These are phyloP conservation scores for Boletus reticulatus DNA, from an alignment of 768 basidiomycete species.

Conservation along the genomic window DNA sequence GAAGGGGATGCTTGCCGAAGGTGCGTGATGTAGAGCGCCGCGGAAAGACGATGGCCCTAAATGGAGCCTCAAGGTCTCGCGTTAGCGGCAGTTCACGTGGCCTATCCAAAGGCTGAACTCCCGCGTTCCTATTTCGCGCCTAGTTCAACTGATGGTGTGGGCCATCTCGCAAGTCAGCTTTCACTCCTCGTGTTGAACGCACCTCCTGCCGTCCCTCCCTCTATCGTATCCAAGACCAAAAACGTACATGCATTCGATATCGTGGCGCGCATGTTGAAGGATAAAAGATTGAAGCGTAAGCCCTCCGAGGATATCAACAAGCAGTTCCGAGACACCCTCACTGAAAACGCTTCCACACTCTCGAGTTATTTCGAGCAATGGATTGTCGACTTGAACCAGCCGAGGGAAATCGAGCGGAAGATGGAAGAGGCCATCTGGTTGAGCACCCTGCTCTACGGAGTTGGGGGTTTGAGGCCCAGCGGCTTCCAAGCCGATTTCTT, in stretches of 20 bases:
- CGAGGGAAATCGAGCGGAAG: constrained; percentile 46
- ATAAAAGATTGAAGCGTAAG: constrained; percentile 32
- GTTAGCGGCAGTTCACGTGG: constrained; percentile 22
- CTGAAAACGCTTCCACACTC: neutral
- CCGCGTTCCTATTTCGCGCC: constrained; percentile 9
- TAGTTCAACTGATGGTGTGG: too few relatives aligned
- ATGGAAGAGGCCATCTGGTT: constrained; percentile 63
- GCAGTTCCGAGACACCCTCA: constrained; percentile 14
- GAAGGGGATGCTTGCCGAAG: constrained; percentile 62
- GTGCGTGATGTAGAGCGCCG: constrained; percentile 26
- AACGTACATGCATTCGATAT: constrained; percentile 43
- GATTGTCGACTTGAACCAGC: constrained; percentile 36
- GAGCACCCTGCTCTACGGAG: constrained; percentile 49
- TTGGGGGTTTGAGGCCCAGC: constrained; percentile 46
- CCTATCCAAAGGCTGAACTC: constrained; percentile 36
- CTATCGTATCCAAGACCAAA: neutral
- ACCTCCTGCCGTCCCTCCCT: neutral
- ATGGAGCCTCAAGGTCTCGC: constrained; percentile 22
- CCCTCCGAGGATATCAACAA: constrained; percentile 15
- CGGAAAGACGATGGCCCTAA: neutral
- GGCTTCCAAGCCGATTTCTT: constrained; percentile 46
- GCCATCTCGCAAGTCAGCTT: too few relatives aligned
- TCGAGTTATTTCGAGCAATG: constrained; percentile 36
- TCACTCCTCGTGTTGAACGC: too few relatives aligned
- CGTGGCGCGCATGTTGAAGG: constrained; percentile 50